phyloP scores from a whole-genome alignment of 306 rosid genomes.

The Sindora glabra region DNA sequence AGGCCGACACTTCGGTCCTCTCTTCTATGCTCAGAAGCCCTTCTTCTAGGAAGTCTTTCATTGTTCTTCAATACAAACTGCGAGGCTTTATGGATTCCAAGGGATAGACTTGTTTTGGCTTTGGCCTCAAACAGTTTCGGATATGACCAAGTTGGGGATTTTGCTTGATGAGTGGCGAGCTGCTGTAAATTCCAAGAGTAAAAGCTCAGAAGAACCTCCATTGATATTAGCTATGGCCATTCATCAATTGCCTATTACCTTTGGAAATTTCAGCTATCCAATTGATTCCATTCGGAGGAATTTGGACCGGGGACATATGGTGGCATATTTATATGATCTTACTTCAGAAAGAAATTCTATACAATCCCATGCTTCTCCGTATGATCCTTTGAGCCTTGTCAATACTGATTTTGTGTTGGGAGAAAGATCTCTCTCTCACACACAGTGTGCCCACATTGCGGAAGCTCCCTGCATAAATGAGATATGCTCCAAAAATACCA shows the following conservation, averaged over 20 bases:
- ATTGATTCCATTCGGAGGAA: conserved; percentile 29
- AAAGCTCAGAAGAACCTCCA: conserved; percentile 9
- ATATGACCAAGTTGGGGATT: conserved; percentile 22
- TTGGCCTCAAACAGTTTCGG: not conserved
- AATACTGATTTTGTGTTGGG: conserved; percentile 36
- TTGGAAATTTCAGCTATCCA: conserved; percentile 16
- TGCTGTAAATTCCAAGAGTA: conserved; percentile 29
- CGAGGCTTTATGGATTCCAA: conserved; percentile 29
- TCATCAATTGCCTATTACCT: conserved; percentile 10
- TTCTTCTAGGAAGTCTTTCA: conserved; percentile 32
- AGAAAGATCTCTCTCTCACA: not conserved
- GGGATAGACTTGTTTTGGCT: conserved; percentile 42
- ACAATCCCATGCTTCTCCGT: conserved; percentile 33
- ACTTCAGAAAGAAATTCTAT: conserved; percentile 19
- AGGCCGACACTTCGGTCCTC: not conserved
- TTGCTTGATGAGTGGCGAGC: conserved; percentile 42
- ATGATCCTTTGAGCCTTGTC: conserved; percentile 22
- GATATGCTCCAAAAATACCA: too few species aligned
- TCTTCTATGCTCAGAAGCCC: conserved; percentile 18
- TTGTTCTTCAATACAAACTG: conserved; percentile 34
- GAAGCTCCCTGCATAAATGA: too few species aligned
- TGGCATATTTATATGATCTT: conserved; percentile 22
- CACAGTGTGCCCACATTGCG: not conserved
- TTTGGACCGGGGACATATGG: conserved; percentile 38
- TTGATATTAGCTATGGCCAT: conserved; percentile 38